Evolutionary conservation across 345 rosid species (phyloP).

Genomic region (Hypericum androsaemum): DNA sequence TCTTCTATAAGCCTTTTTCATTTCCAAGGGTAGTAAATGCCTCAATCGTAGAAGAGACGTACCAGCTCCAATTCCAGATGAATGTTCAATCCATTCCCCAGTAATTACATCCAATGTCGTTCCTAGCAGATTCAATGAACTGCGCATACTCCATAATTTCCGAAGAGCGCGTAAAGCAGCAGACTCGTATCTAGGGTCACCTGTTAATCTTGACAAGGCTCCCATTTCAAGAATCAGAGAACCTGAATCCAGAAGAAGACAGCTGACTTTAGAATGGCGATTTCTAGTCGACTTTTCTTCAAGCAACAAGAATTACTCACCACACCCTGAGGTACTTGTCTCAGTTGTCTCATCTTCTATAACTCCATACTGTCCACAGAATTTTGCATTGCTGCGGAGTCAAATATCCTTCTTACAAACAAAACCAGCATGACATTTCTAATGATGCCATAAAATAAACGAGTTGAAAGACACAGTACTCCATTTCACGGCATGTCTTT

Average conservation of each 20-base stretch:
- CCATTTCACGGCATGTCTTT: not conserved
- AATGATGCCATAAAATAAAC: constrained; percentile 10
- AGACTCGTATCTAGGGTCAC: constrained; percentile 74
- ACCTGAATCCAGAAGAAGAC: constrained; percentile 35
- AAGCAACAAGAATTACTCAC: constrained; percentile 32
- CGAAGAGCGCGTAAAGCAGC: constrained; percentile 86
- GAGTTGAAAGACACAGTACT: no score
- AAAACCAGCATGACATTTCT: constrained; percentile 22
- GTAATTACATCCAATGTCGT: constrained; percentile 71
- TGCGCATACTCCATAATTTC: constrained; percentile 92
- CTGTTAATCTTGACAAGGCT: constrained; percentile 80
- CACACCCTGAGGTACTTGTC: constrained; percentile 98
- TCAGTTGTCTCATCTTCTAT: constrained; percentile 74
- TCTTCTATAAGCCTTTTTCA: no score
- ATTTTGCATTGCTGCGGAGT: constrained; percentile 42
- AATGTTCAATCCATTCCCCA: constrained; percentile 85
- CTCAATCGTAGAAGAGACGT: constrained; percentile 12
- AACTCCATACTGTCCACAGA: constrained; percentile 79
- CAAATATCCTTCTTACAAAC: constrained; percentile 38
- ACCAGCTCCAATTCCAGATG: constrained; percentile 98
- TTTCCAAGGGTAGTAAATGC: constrained; percentile 1
- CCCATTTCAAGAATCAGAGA: constrained; percentile 98
- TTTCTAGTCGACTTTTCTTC: constrained; percentile 1
- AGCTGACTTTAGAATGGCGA: constrained; percentile 13
- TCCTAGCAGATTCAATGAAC: constrained; percentile 79